These are phyloP conservation scores for Podospora pseudopauciseta DNA, from an alignment of 495 filamentous ascomycete species.

Conservation along the genomic window DNA sequence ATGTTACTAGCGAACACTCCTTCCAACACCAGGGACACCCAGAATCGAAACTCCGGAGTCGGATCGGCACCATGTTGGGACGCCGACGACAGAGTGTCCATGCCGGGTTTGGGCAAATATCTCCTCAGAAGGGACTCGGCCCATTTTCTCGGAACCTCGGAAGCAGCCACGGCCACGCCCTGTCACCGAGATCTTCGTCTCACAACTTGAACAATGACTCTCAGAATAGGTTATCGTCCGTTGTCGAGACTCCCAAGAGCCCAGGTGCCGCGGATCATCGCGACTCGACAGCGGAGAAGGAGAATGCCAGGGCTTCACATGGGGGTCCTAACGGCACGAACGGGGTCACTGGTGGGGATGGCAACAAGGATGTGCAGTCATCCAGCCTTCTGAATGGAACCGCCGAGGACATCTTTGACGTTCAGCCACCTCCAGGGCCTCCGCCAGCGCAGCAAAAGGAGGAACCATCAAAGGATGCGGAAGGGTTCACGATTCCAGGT, in stretches of 20 bases:
- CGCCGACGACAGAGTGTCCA: slow-evolving; percentile 59
- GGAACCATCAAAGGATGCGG: slow-evolving; percentile 48
- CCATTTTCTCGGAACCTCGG: slow-evolving; percentile 52
- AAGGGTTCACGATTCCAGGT: slow-evolving; percentile 68
- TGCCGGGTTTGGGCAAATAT: slow-evolving; percentile 46
- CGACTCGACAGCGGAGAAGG: slow-evolving; percentile 27
- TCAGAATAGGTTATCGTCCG: slow-evolving; percentile 47
- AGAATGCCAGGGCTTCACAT: slow-evolving; percentile 36
- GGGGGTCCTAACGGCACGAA: slow-evolving; percentile 48
- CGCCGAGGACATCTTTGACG: slow-evolving; percentile 41
- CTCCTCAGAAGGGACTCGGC: slow-evolving; percentile 44
- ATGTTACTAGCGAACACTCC: slow-evolving; percentile 58
- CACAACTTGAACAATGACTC: slow-evolving; percentile 50
- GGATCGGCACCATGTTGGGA: slow-evolving; percentile 77
- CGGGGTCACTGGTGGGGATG: slow-evolving; percentile 31
- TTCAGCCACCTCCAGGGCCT: slow-evolving; percentile 45
- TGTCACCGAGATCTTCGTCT: slow-evolving; percentile 52
- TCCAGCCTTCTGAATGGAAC: slow-evolving; percentile 39
- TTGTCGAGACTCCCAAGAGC: slow-evolving; percentile 44
- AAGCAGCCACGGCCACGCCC: slow-evolving; percentile 47
- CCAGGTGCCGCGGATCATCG: slow-evolving; percentile 26
- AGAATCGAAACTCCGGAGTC: slow-evolving; percentile 56
- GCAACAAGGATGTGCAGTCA: slow-evolving; percentile 30
- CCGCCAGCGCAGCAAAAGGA: slow-evolving; percentile 42
- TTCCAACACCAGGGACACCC: slow-evolving; percentile 44